These are phyloP conservation scores for Periconia sp. DNA, from an alignment of 2,329 filamentous ascomycete genomes.

Conservation along the genomic window DNA sequence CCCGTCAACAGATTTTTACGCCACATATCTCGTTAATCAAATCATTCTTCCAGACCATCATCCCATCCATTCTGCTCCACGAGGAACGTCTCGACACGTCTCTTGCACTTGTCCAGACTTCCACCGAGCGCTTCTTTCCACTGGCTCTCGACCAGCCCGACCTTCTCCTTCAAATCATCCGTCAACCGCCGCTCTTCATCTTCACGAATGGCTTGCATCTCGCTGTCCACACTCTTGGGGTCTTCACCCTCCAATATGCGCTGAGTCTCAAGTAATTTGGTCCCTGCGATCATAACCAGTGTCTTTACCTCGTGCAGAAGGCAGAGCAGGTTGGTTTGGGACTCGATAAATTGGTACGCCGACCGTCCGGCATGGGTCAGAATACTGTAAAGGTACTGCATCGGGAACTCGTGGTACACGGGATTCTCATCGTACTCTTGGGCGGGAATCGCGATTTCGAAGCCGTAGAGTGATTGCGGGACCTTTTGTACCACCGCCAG, in stretches of 20 bases:
- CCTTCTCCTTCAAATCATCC: constrained; percentile 89
- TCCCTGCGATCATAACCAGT: constrained; percentile 70
- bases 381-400: constrained; percentile 88
- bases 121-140: constrained; percentile 87
- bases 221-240: constrained; percentile 43
- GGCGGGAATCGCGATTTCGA: constrained; percentile 75
- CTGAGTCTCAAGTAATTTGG: constrained; percentile 68
- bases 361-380: constrained; percentile 87
- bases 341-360: constrained; percentile 96
- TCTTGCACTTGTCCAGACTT: constrained; percentile 71
- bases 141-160: constrained; percentile 84
- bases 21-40: background rate
- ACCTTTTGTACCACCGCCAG: constrained; percentile 78
- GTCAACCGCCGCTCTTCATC: constrained; percentile 73
- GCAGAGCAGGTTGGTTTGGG: constrained; percentile 87
- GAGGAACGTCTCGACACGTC: constrained; percentile 72
- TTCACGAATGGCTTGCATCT: constrained; percentile 61
- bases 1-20: constrained; percentile 1
- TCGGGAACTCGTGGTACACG: constrained; percentile 73
- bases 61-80: constrained; percentile 85
- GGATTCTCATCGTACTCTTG: constrained; percentile 86
- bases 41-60: constrained; percentile 55
- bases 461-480: constrained; percentile 60
- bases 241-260: constrained; percentile 47
- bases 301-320: constrained; percentile 88